These are phyloP conservation scores for Cyamopsis tetragonoloba DNA, from an alignment of 306 rosid genomes.

Conservation along the genomic window DNA sequence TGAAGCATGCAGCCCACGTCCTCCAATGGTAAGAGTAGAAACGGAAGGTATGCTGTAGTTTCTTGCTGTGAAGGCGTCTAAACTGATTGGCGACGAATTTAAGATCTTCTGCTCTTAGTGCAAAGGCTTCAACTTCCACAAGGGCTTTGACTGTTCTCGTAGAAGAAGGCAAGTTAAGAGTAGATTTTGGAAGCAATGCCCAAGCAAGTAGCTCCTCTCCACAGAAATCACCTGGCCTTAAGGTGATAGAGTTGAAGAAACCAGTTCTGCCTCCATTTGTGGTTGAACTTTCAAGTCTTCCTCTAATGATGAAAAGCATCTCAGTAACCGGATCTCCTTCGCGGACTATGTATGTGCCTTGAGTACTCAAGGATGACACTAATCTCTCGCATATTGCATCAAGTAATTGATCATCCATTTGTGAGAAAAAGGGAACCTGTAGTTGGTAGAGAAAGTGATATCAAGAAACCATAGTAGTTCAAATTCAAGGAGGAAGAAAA, in stretches of 20 bases:
- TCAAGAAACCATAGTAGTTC: not conserved
- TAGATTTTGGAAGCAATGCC: conserved; percentile 90
- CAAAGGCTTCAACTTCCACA: conserved; percentile 88
- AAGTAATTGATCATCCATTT: conserved; percentile 82
- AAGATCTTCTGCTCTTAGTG: conserved; percentile 86
- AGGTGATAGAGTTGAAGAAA: conserved; percentile 75
- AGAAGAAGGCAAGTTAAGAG: conserved; percentile 77
- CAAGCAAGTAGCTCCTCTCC: conserved; percentile 94
- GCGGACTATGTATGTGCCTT: conserved; percentile 73
- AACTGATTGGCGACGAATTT: conserved; percentile 92
- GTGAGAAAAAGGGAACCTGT: conserved; percentile 91
- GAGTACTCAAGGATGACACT: conserved; percentile 71
- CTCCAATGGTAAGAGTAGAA: conserved; percentile 96
- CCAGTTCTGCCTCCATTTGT: conserved; percentile 89
- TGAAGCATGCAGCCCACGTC: conserved; percentile 94
- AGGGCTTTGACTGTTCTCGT: conserved; percentile 86
- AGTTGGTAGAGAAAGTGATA: conserved; percentile 13
- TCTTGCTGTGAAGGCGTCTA: conserved; percentile 84
- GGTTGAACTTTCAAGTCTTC: conserved; percentile 87
- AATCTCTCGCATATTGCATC: conserved; percentile 88
- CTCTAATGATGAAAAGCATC: conserved; percentile 88
- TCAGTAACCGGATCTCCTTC: conserved; percentile 95
- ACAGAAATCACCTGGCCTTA: conserved; percentile 86
- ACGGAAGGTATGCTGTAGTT: conserved; percentile 84
- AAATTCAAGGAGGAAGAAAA: not conserved